Base-by-base conservation (phyloP, 495 filamentous ascomycete genomes). In the Podospora sp. region DNA sequence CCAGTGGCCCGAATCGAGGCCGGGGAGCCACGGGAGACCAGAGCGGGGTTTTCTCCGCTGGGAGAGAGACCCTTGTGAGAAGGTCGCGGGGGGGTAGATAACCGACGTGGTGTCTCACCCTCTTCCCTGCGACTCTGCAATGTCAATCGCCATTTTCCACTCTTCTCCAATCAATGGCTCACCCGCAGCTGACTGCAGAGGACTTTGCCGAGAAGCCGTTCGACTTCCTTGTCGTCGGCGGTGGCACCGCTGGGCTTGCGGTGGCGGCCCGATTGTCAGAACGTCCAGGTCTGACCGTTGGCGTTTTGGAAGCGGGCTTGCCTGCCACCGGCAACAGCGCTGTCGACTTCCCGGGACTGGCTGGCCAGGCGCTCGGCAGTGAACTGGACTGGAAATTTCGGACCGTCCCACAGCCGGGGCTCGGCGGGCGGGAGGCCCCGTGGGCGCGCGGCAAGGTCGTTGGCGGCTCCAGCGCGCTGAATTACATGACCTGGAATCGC, bases 141-240 rank as follows among this genome's bases (percentile, higher is more conserved):
- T 46, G 40, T 46, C 40, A 46, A 46, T 46, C 40, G 40, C 40
- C 40, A 46, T 69, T 24, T 33, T 53, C 24, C 49, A 11, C 40
- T 9, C 25, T 62, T 46, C 6, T 9, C 16, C 29, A 2, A 14
- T 12, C 33, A 25, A 52, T 63, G 46, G 16, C 26, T 49, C 46
- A 53, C 21, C 24, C 21, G n/a, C 61, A 63, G 51, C 52, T 53
- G 24, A 58, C 63, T 6, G 66, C 53, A 0, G 60, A 69, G 6
- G 63, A 55, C 1, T 73, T 85, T 67, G 86, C 86, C 64, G 77
- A 81, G 25, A 82, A 84, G 78, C 79, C 79, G 78, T 94, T 88
- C 78, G 92, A 96, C 81, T 94, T 91, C 79, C 77, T 96, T 14
- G 71, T 88, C 18, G 72, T 86, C 11, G 86, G 86, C 26, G 84